Evolutionary conservation across 495 filamentous ascomycete species (phyloP).

Genomic region (Trichocladium uniseriatum): DNA sequence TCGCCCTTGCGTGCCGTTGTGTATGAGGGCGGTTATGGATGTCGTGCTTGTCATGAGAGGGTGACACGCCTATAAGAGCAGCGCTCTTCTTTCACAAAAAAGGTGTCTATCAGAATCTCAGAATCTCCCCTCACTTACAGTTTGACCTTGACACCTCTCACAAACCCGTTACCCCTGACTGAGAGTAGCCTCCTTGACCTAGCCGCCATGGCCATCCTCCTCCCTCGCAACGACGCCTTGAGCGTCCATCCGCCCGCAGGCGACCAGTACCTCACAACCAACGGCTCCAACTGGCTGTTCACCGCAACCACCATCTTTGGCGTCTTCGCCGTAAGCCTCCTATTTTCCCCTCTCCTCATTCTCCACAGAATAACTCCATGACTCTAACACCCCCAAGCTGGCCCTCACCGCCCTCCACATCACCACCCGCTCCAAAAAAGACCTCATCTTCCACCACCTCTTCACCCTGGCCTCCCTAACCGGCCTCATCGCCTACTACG

Average conservation of each 20-base stretch:
- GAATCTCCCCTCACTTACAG: no score
- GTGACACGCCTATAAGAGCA: no score
- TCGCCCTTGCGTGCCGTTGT: no score
- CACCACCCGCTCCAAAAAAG: conserved; percentile 33
- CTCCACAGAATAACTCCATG: not conserved
- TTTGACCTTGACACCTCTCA: no score
- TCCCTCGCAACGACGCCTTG: conserved; percentile 34
- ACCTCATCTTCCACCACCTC: conserved; percentile 47
- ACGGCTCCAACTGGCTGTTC: conserved; percentile 42
- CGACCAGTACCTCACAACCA: conserved; percentile 28
- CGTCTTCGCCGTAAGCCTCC: conserved; percentile 26
- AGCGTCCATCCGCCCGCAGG: conserved; percentile 35
- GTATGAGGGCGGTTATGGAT: no score
- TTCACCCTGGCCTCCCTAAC: conserved; percentile 40
- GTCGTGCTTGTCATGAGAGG: no score
- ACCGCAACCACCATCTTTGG: conserved; percentile 37
- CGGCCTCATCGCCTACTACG: conserved; percentile 39
- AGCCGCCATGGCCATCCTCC: conserved; percentile 15
- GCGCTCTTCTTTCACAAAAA: no score
- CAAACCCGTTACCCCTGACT: not conserved
- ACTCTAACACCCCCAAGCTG: conserved; percentile 12
- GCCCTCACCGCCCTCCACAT: conserved; percentile 30
- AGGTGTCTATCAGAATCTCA: no score
- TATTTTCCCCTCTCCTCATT: not conserved
- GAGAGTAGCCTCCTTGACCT: no score